Evolutionary conservation across 495 filamentous ascomycete species (phyloP).

Genomic region (Lepraria neglecta): DNA sequence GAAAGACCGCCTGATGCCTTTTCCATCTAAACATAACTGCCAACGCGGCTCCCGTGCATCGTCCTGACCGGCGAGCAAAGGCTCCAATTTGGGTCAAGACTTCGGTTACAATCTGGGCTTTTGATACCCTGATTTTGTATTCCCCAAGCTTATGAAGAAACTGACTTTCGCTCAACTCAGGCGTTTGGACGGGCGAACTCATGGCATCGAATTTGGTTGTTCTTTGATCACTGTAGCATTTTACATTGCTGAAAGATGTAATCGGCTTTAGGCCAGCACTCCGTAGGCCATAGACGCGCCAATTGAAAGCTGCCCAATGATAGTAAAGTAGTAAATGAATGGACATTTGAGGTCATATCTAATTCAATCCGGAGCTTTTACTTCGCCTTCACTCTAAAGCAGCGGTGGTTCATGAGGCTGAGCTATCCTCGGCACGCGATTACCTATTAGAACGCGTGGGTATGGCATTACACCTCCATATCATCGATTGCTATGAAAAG

Average conservation of each 20-base stretch:
- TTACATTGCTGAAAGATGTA: background rate
- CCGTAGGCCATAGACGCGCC: background rate
- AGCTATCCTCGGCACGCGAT: too few species aligned
- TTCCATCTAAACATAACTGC: constrained; percentile 32
- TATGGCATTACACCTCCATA: too few species aligned
- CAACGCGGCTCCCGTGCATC: constrained; percentile 18
- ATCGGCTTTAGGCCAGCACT: background rate
- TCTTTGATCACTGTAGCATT: background rate
- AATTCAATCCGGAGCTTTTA: background rate
- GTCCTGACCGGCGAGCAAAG: constrained; percentile 23
- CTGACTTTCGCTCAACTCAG: background rate
- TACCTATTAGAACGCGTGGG: too few species aligned
- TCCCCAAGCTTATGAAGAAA: background rate
- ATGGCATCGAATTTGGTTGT: background rate
- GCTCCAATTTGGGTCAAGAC: constrained; percentile 8
- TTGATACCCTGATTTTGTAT: background rate
- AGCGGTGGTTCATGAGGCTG: too few species aligned
- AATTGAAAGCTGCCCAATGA: background rate
- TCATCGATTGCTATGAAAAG: too few species aligned
- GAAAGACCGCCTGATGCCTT: constrained; percentile 52
- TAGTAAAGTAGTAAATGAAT: background rate
- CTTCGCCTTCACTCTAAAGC: too few species aligned
- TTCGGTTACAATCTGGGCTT: constrained; percentile 2
- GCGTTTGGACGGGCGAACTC: background rate
- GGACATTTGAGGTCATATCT: background rate